Conservation (phyloP, 2,329 filamentous ascomycete genomes). For the Ambrosiella beaveri region DNA sequence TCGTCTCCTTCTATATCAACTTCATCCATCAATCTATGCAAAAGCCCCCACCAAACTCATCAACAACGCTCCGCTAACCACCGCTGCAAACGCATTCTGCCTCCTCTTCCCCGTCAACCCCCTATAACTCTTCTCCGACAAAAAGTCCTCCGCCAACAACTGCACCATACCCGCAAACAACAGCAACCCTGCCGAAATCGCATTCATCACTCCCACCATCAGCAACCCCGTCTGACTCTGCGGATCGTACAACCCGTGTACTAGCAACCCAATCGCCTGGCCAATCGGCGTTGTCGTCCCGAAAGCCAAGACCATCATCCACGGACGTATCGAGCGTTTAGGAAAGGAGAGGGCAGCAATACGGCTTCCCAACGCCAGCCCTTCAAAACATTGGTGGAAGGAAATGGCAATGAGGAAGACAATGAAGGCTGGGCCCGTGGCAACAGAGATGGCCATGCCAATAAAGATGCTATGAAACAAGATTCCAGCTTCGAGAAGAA, state of each 20-base stretch:
- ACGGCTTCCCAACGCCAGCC: conserved; percentile 62
- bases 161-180: conserved; percentile 74
- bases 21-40: conserved; percentile 29
- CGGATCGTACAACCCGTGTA: conserved; percentile 68
- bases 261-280: conserved; percentile 62
- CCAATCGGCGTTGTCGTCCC: conserved; percentile 65
- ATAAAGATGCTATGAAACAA: conserved; percentile 77
- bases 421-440: conserved; percentile 61
- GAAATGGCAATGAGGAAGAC: conserved; percentile 66
- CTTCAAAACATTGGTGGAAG: conserved; percentile 81
- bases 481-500: conserved; percentile 68
- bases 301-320: conserved; percentile 66
- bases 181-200: conserved; percentile 62
- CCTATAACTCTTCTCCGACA: conserved; percentile 58
- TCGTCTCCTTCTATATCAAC: not conserved
- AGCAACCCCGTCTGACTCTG: conserved; percentile 57
- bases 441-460: conserved; percentile 70
- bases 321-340: conserved; percentile 55
- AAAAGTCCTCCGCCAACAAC: conserved; percentile 68
- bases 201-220: conserved; percentile 77
- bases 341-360: conserved; percentile 74
- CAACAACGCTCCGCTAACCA: conserved; percentile 44
- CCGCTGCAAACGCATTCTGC: conserved; percentile 43
- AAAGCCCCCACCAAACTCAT: conserved; percentile 61
- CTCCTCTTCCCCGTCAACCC: conserved; percentile 44